phyloP scores from a whole-genome alignment of 108 stramenopile genomes.

The Cylindrotheca fusiformis region DNA sequence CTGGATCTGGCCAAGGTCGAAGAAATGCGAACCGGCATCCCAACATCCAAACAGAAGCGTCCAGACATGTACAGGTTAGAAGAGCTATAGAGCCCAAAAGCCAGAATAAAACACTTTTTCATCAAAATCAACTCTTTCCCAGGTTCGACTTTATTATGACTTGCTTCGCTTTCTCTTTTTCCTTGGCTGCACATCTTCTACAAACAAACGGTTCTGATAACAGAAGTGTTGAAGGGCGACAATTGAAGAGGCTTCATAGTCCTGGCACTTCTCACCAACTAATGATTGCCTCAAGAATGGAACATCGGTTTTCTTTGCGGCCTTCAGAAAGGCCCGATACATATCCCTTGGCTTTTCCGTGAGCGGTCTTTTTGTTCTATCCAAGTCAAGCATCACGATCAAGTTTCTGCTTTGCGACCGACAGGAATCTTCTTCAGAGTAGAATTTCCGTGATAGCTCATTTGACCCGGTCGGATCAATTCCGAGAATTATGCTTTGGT shows the following conservation, averaged over 20 bases:
- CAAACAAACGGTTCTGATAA: slow-evolving; percentile 49
- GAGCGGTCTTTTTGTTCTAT: background rate
- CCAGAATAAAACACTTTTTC: background rate
- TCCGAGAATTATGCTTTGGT: background rate
- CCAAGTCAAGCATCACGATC: background rate
- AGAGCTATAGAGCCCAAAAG: slow-evolving; percentile 11
- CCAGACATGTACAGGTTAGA: slow-evolving; percentile 72
- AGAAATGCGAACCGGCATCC: slow-evolving; percentile 82
- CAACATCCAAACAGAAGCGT: slow-evolving; percentile 70
- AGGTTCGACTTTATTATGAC: background rate
- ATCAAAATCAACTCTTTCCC: no score
- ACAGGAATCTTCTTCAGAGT: background rate
- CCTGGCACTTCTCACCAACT: slow-evolving; percentile 6
- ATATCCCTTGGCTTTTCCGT: background rate
- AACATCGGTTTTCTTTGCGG: slow-evolving; percentile 8
- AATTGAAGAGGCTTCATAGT: slow-evolving; percentile 55
- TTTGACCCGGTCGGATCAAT: background rate
- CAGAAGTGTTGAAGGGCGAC: slow-evolving; percentile 60
- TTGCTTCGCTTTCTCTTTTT: slow-evolving; percentile 12
- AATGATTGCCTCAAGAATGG: slow-evolving; percentile 9
- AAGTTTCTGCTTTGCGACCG: background rate
- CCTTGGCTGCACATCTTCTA: background rate
- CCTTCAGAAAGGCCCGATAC: slow-evolving; percentile 8
- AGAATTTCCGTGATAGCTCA: background rate
- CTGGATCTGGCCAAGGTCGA: slow-evolving; percentile 79